Evolutionary conservation across 441 rosid species (phyloP).

Genomic region (Erodium texanum): DNA sequence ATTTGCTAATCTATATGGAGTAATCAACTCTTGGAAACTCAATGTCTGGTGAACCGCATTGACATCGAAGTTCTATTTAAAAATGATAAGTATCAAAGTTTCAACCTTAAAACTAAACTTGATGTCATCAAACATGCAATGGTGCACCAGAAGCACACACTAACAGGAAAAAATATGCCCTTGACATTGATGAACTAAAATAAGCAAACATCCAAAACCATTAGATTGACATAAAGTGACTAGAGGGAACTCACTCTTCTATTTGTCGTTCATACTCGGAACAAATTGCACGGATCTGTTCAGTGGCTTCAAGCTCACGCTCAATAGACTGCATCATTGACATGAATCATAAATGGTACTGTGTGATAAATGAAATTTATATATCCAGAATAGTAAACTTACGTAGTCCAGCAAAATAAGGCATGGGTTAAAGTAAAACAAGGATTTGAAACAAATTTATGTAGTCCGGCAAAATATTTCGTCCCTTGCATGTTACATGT

Average conservation of each 20-base stretch:
- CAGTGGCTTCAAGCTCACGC: conserved; percentile 43
- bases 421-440: background rate
- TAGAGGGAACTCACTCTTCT: conserved; percentile 49
- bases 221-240: conserved; percentile 1
- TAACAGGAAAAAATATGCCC: background rate
- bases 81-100: background rate
- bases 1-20: background rate
- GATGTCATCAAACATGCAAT: background rate
- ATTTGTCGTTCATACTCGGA: conserved; percentile 64
- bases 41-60: background rate
- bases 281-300: conserved; percentile 46
- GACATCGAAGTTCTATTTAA: background rate
- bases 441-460: background rate
- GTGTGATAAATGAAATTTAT: conserved; percentile 4
- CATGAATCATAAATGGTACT: conserved; percentile 11
- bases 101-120: background rate
- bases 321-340: conserved; percentile 44
- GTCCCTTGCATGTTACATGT: background rate
- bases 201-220: background rate
- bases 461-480: background rate
- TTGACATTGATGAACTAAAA: background rate
- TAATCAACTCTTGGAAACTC: background rate
- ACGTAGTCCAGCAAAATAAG: no score
- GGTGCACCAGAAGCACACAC: background rate
- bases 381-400: conserved; percentile 1